These are phyloP conservation scores for Candida labiduridarum DNA, from an alignment of 1,139 yeast species.

Conservation along the genomic window DNA sequence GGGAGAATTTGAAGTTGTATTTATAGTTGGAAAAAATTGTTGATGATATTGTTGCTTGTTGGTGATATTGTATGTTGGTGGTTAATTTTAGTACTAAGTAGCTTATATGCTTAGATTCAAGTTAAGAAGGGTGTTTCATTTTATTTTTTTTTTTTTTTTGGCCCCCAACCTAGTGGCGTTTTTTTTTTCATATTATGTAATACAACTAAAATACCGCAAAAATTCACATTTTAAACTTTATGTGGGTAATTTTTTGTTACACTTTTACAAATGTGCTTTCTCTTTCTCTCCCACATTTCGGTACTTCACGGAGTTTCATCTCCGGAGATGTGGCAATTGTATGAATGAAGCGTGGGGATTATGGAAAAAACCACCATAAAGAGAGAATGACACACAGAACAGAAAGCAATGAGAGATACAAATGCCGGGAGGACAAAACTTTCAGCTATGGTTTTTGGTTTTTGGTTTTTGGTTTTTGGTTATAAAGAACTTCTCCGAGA, in stretches of 20 bases:
- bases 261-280: background rate
- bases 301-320: background rate
- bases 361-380: background rate
- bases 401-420: too few species aligned
- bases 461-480: too few species aligned
- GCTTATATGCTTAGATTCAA: background rate
- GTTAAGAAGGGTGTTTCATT: background rate
- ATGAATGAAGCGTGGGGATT: too few species aligned
- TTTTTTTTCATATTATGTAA: background rate
- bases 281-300: constrained; percentile 1
- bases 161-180: constrained; percentile 1
- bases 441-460: too few species aligned
- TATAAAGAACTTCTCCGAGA: too few species aligned
- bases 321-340: background rate
- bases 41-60: background rate
- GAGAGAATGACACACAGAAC: background rate
- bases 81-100: background rate
- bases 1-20: constrained; percentile 8
- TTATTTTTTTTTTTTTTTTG: background rate
- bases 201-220: background rate
- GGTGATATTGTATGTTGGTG: background rate
- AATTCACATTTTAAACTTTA: too few species aligned
- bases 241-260: background rate
- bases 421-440: too few species aligned
- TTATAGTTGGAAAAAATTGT: constrained; percentile 4